Evolutionary conservation across 2,329 filamentous ascomycete species (phyloP).

Genomic region (Sarocladium kiliense): DNA sequence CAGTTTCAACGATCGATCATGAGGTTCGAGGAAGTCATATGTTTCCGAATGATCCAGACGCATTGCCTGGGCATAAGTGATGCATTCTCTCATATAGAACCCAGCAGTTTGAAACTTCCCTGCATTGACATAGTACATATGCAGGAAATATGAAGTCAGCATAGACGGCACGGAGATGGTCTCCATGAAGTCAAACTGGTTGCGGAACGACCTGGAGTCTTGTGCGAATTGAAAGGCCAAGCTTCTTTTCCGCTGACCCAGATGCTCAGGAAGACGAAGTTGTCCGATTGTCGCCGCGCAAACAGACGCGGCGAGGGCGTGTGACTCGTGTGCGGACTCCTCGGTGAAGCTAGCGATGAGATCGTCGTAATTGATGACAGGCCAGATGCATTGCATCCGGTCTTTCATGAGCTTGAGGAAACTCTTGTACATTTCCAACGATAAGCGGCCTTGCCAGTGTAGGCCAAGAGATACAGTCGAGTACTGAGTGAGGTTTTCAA

Average conservation of each 20-base stretch:
- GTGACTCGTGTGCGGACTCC: conserved; percentile 16
- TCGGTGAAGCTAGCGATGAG: conserved; percentile 14
- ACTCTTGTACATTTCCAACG: conserved; percentile 15
- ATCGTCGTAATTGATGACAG: conserved; percentile 17
- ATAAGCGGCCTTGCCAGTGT: not conserved
- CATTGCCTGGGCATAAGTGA: conserved; percentile 19
- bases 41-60: conserved; percentile 17
- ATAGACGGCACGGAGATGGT: conserved; percentile 15
- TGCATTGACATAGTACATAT: conserved; percentile 23
- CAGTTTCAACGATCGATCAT: conserved; percentile 17
- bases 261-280: conserved; percentile 18
- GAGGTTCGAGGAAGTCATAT: conserved; percentile 12
- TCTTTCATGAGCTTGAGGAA: conserved; percentile 17
- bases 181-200: conserved; percentile 20
- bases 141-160: conserved; percentile 21
- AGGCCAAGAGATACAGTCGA: not conserved
- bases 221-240: conserved; percentile 7
- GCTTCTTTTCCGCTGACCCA: conserved; percentile 9
- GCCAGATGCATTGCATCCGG: conserved; percentile 18
- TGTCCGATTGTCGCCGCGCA: conserved; percentile 22
- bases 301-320: conserved; percentile 18
- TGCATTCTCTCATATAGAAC: conserved; percentile 18
- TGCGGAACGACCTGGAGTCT: conserved; percentile 15
- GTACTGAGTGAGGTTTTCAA: not conserved
- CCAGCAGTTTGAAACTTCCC: conserved; percentile 21